These are phyloP conservation scores for Arthrobotrys entomopaga DNA, from an alignment of 2,329 filamentous ascomycete genomes.

Conservation along the genomic window DNA sequence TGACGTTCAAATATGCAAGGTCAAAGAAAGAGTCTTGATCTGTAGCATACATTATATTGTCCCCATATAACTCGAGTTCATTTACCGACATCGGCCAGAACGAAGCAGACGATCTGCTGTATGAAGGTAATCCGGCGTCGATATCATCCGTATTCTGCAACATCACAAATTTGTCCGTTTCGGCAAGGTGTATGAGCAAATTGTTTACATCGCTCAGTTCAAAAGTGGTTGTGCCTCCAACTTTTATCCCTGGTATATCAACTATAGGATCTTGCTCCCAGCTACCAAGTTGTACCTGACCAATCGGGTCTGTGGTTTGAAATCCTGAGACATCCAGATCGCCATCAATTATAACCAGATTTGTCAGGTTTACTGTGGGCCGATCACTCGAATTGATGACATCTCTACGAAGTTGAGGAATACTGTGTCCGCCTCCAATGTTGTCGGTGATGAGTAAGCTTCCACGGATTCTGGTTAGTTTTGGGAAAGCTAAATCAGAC, in stretches of 20 bases:
- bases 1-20: background rate
- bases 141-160: background rate
- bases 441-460: constrained; percentile 12
- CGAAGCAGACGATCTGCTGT: background rate
- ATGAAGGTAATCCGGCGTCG: background rate
- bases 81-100: background rate
- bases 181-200: background rate
- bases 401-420: background rate
- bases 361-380: too few species aligned
- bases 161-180: background rate
- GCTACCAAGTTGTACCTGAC: too few species aligned
- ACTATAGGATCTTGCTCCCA: too few species aligned
- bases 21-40: background rate
- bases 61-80: background rate
- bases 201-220: background rate
- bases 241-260: too few species aligned
- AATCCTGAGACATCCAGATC: too few species aligned
- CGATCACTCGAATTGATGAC: too few species aligned
- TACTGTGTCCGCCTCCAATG: too few species aligned
- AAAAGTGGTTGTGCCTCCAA: background rate
- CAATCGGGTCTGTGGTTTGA: too few species aligned
- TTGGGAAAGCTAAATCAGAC: background rate
- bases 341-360: too few species aligned
- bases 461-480: constrained; percentile 11
- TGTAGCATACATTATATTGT: background rate